Conservation (phyloP, 2,329 filamentous ascomycete genomes). For the Amauroascus niger region DNA sequence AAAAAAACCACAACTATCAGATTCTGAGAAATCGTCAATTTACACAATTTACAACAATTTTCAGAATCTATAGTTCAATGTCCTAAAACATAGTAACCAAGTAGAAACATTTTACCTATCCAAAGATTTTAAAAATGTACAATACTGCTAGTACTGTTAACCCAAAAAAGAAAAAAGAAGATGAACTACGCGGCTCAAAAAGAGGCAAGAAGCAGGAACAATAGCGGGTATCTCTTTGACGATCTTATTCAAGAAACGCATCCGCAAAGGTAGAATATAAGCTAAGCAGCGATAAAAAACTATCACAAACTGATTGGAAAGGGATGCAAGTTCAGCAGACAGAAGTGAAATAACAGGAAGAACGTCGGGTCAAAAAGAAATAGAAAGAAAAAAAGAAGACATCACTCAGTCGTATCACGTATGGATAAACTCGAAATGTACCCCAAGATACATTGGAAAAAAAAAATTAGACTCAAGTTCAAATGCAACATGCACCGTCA, state of each 20-base stretch:
- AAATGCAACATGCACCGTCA: slow-evolving; percentile 8
- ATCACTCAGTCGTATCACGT: background rate
- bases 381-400: background rate
- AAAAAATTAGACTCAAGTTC: background rate
- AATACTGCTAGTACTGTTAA: background rate
- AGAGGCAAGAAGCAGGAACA: background rate
- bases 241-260: background rate
- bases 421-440: slow-evolving; percentile 5
- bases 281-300: background rate
- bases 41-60: too few species aligned
- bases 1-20: too few species aligned
- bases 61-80: too few species aligned
- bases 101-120: too few species aligned
- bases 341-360: background rate
- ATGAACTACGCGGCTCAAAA: background rate
- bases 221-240: background rate
- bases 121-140: too few species aligned
- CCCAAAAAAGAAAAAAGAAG: background rate
- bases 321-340: background rate
- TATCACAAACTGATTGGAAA: background rate
- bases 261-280: background rate
- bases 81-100: too few species aligned
- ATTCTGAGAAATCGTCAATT: too few species aligned
- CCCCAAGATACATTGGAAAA: too few species aligned
- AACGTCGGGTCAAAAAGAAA: background rate